Evolutionary conservation across 2,329 filamentous ascomycete species (phyloP).

Genomic region (Calonectria crousiana): DNA sequence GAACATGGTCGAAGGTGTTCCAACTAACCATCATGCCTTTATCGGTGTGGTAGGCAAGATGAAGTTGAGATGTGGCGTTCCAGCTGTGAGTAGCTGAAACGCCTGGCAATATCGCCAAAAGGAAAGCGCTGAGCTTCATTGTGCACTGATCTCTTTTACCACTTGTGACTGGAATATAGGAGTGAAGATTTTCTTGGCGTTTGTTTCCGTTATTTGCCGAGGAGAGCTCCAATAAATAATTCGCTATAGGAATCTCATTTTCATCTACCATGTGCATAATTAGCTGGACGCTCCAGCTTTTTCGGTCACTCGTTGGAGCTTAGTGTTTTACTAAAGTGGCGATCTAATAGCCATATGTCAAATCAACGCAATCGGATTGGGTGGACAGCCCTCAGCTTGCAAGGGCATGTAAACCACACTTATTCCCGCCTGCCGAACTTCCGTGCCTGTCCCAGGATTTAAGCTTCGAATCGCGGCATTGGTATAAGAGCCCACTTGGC

Average conservation of each 20-base stretch:
- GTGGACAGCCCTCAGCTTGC: background rate
- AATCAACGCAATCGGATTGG: background rate
- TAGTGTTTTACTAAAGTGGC: background rate
- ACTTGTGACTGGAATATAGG: background rate
- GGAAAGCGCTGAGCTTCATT: background rate
- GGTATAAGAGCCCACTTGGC: background rate
- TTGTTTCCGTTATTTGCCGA: background rate
- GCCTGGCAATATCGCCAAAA: background rate
- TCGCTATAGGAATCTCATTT: background rate
- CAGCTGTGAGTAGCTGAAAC: background rate
- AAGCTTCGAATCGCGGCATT: background rate
- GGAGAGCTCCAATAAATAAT: background rate
- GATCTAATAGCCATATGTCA: background rate
- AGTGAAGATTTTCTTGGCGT: background rate
- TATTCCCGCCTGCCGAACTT: background rate
- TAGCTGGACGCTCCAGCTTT: background rate
- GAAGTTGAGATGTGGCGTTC: background rate
- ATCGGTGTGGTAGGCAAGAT: background rate
- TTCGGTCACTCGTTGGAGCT: background rate
- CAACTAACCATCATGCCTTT: conserved; percentile 45
- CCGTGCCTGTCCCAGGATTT: background rate
- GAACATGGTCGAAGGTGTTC: conserved; percentile 49
- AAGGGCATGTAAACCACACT: background rate
- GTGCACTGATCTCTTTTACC: too few species aligned
- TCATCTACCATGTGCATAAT: background rate